Base-by-base conservation (phyloP, 805 yeast genomes). In the Nakazawaea ernobii region DNA sequence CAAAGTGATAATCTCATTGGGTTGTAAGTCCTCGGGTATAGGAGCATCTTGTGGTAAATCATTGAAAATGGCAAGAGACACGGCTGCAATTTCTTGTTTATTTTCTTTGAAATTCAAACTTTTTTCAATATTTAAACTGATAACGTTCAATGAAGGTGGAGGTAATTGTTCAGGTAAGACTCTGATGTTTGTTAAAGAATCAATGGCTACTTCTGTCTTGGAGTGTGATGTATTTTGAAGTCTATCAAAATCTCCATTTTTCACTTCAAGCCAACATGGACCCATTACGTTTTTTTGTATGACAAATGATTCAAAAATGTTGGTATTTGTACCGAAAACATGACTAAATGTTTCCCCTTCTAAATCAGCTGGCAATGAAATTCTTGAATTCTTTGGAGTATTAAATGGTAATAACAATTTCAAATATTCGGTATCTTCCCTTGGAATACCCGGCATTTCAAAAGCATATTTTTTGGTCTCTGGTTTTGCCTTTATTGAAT, bases 261-360 rank as follows among this genome's bases (percentile, higher is more conserved):
- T 70, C 45, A 94, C 72, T 42, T 85, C 85, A 45, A 94, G 69
- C 99, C 99, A 94, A 62, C 98, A 90, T 3, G 99, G 99, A 8
- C 99, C 99, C 97, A 89, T 91, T 39, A 94, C 74, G 55, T 84
- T 82, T 55, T 86, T 74, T 62, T 84, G 88, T 26, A 91, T 57
- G 9, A 89, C 94, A 64, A 94, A 89, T 10, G 87, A 74, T 68
- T 94, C 99, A 62, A 94, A 90, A 24, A 87, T 70, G 47, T 75
- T 74, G 2, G 94, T 64, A 50, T 73, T 78, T 2, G 87, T 73
- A 43, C 98, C 98, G 67, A 90, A 89, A 2, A 89, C 87, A 49
- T 79, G 84, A 8, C 73, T 67, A 59, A 86, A 90, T 0, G 95
- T 86, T 40, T 79, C 82, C 52, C 97, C 95, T 52, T 77, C 79